A percentile compares a stretch with the other conserved stretches of the same genome.
phyloP scores from a whole-genome alignment of 1,284 basidiomycete species.

The Inonotus obliquus region DNA sequence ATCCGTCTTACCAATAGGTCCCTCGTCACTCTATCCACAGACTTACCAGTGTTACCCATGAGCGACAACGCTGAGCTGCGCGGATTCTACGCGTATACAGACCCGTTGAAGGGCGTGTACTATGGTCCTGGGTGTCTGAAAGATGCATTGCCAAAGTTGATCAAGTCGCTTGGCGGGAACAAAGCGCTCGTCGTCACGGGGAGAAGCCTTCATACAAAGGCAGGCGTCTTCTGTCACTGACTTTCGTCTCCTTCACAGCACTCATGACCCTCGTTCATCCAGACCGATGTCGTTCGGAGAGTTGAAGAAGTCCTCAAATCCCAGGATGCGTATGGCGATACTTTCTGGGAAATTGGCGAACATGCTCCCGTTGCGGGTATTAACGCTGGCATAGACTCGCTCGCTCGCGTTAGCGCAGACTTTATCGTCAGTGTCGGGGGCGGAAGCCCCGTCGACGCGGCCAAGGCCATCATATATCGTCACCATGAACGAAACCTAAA shows the following conservation, averaged over 20 bases:
- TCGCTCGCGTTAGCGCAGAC: constrained; percentile 55
- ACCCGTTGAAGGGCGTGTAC: constrained; percentile 58
- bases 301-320: constrained; percentile 56
- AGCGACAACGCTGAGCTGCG: constrained; percentile 18
- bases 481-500: constrained; percentile 43
- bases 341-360: constrained; percentile 73
- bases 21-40: not conserved
- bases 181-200: constrained; percentile 72
- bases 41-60: not conserved
- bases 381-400: constrained; percentile 51
- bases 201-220: constrained; percentile 62
- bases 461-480: constrained; percentile 65
- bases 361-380: constrained; percentile 73
- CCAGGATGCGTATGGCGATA: constrained; percentile 53
- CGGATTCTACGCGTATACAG: constrained; percentile 60
- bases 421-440: constrained; percentile 73
- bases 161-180: constrained; percentile 47
- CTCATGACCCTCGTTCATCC: not conserved
- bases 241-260: not conserved
- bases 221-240: constrained; percentile 21
- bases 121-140: constrained; percentile 63
- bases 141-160: constrained; percentile 58
- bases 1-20: not conserved
- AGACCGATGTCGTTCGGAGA: constrained; percentile 63
- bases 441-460: constrained; percentile 75